These are phyloP conservation scores for Pachyrhizus erosus DNA, from an alignment of 306 rosid genomes.

Conservation along the genomic window DNA sequence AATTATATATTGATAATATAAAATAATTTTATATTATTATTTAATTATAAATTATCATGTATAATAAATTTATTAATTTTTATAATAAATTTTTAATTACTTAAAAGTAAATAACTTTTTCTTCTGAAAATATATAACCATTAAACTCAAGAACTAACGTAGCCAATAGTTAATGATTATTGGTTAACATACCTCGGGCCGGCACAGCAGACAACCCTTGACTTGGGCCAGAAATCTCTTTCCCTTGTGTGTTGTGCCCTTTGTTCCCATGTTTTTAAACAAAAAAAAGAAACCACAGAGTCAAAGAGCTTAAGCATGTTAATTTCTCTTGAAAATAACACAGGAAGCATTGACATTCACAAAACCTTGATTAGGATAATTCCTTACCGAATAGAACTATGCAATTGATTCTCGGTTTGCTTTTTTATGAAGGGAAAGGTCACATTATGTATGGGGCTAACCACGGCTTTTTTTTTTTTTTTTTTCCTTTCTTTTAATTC, in stretches of 20 bases:
- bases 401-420: background rate
- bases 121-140: no score
- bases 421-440: background rate
- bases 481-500: background rate
- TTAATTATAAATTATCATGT: no score
- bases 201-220: conserved; percentile 64
- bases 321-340: background rate
- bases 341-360: background rate
- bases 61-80: no score
- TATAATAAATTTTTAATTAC: no score
- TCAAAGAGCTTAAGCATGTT: background rate
- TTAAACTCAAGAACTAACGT: no score
- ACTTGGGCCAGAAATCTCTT: conserved; percentile 60
- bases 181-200: conserved; percentile 60
- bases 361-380: background rate
- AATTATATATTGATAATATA: no score
- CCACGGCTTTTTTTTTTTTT: background rate
- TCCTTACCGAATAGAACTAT: background rate
- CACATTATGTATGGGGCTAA: background rate
- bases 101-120: no score
- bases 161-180: background rate
- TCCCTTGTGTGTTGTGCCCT: conserved; percentile 45
- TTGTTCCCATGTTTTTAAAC: background rate
- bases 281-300: background rate
- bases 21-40: no score